Conservation (phyloP, 2,329 filamentous ascomycete species). For the Drechslera avenae region DNA sequence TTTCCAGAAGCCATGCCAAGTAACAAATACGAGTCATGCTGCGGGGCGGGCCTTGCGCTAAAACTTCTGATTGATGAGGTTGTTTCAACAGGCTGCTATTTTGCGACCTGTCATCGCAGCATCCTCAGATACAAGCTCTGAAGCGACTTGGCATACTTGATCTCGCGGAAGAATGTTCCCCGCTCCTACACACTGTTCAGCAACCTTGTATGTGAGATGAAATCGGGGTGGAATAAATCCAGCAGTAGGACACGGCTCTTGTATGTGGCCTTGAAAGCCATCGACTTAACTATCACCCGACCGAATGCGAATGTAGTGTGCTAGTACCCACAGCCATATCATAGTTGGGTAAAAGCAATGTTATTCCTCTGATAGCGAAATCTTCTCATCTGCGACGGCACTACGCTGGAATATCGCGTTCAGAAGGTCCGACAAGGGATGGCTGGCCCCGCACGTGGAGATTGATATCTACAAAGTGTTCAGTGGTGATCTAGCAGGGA, state of each 20-base stretch:
- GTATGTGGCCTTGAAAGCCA: too few relatives aligned
- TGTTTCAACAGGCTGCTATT: slow-evolving; percentile 10
- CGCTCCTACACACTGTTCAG: neutral
- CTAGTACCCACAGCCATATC: neutral
- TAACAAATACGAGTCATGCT: neutral
- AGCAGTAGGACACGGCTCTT: too few relatives aligned
- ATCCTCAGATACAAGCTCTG: slow-evolving; percentile 4
- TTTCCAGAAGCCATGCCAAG: slow-evolving; percentile 4
- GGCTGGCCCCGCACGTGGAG: neutral
- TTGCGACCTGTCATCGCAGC: neutral
- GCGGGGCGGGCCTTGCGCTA: slow-evolving; percentile 1
- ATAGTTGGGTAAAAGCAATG: neutral
- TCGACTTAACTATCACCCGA: too few relatives aligned
- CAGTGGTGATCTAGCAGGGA: neutral
- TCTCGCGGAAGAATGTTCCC: neutral
- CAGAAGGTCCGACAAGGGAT: neutral
- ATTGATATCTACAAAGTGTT: neutral
- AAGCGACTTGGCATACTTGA: slow-evolving; percentile 3
- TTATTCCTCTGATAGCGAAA: neutral
- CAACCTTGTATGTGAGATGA: neutral
- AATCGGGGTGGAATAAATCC: too few relatives aligned
- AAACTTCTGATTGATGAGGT: neutral
- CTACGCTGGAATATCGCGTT: too few relatives aligned
- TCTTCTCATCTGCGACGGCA: neutral
- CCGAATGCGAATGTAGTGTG: too few relatives aligned